Base-by-base conservation (phyloP, 257 asterid genomes). In the Solanum rostratum region DNA sequence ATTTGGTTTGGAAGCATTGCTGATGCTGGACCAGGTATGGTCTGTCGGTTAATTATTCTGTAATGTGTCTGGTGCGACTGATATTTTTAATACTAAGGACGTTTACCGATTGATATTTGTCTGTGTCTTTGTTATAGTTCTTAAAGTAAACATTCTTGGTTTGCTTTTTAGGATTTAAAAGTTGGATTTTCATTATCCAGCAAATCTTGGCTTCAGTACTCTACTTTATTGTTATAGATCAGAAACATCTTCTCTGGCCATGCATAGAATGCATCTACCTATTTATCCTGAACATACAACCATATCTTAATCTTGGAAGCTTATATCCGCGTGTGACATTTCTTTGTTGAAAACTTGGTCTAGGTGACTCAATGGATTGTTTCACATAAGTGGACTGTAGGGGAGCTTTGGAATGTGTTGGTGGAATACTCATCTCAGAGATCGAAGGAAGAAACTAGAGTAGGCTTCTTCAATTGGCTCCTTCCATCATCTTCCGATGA, bases 391-490 rank as follows among this genome's bases (percentile, higher is more conserved):
- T 96, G 98, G 97, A 91, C 86, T 19, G 98, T 92, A 6, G 98
- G 98, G 39, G 98, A 96, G 55, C 91, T 96, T 74, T 96, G 98
- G 99, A 87, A 79, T 82, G 87, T 93, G 85, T 86, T 96, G 87
- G 92, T 90, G 46, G 95, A 93, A 82, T 93, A 92, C 71, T 92
- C 94, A 30, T 81, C 82, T 14, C 92, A 87, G 90, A 90, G 90
- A 85, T 86, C 83, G 29, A 85, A 83, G 27, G 90, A 92, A 70
- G 84, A 88, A 86, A 89, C 95, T 39, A 30, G 62, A 24, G 84
- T 84, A 29, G 93, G 95, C 53, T 84, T 96, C 86, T 95, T 95
- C 85, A 84, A 62, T 49, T 96, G 99, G 99, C 93, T 95, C 70
- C 87, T 94, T 84, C 99, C 95, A 0, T 88, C 92, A 1, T 59